Evolutionary conservation across 495 filamentous ascomycete genomes (phyloP).

Genomic region (Cercophora scortea): DNA sequence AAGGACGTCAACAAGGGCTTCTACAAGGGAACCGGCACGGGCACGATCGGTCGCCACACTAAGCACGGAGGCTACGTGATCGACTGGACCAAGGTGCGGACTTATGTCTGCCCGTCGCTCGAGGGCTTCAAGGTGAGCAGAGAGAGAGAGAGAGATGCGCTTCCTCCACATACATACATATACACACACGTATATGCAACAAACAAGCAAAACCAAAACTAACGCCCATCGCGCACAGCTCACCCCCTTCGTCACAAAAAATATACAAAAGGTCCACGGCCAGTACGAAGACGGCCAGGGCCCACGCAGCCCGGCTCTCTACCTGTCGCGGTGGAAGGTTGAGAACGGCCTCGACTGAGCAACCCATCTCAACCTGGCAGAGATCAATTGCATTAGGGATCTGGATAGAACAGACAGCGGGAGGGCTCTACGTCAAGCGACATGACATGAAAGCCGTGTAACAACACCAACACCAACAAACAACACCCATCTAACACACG

Average conservation of each 20-base stretch:
- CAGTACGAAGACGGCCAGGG: constrained; percentile 41
- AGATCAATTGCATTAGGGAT: too few relatives aligned
- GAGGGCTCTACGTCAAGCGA: too few relatives aligned
- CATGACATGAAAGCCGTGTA: too few relatives aligned
- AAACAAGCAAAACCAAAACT: constrained; percentile 1
- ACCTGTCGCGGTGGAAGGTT: constrained; percentile 60
- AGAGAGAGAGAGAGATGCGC: background rate
- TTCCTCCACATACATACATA: background rate
- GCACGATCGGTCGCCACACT: constrained; percentile 78
- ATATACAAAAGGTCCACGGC: constrained; percentile 43
- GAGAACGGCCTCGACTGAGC: constrained; percentile 58
- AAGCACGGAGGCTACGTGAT: constrained; percentile 78
- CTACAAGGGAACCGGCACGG: constrained; percentile 92
- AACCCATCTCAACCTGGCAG: too few relatives aligned
- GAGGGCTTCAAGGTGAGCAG: constrained; percentile 63
- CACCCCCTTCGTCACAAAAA: constrained; percentile 75
- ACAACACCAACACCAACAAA: too few relatives aligned
- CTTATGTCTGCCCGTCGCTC: constrained; percentile 73
- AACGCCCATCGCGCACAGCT: constrained; percentile 43
- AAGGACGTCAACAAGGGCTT: constrained; percentile 88
- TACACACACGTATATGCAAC: background rate
- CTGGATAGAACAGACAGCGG: too few relatives aligned
- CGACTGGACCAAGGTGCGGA: constrained; percentile 80
- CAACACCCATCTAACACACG: too few relatives aligned
- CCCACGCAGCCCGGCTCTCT: constrained; percentile 48